Conservation (phyloP, 2,329 filamentous ascomycete genomes). For the Venturia asperata region DNA sequence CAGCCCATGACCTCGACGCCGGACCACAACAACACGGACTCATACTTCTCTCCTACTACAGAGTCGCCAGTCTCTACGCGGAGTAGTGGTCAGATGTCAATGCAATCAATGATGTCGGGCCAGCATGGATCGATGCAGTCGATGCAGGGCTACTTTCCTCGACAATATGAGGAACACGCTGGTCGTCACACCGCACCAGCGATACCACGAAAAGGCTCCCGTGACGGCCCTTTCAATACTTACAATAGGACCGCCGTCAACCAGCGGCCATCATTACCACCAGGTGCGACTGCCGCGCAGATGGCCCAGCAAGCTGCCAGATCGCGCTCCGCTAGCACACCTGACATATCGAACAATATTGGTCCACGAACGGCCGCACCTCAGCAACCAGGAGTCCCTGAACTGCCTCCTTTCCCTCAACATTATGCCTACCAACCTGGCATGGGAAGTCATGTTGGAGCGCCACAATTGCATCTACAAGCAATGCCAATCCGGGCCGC, state of each 20-base stretch:
- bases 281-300: slow-evolving; percentile 51
- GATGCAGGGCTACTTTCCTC: slow-evolving; percentile 72
- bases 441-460: slow-evolving; percentile 27
- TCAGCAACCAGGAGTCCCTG: slow-evolving; percentile 37
- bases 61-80: slow-evolving; percentile 73
- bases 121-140: slow-evolving; percentile 39
- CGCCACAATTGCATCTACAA: slow-evolving; percentile 8
- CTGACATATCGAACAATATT: slow-evolving; percentile 74
- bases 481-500: slow-evolving; percentile 53
- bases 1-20: slow-evolving; percentile 52
- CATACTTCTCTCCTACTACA: slow-evolving; percentile 84
- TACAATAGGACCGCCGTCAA: slow-evolving; percentile 54
- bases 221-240: slow-evolving; percentile 62
- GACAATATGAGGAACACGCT: slow-evolving; percentile 62
- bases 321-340: slow-evolving; percentile 87
- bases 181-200: slow-evolving; percentile 85
- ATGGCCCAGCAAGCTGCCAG: slow-evolving; percentile 53
- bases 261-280: slow-evolving; percentile 73
- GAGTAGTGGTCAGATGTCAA: slow-evolving; percentile 55
- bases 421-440: slow-evolving; percentile 51
- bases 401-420: slow-evolving; percentile 49
- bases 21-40: slow-evolving; percentile 51
- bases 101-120: slow-evolving; percentile 52
- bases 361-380: slow-evolving; percentile 51
- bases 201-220: slow-evolving; percentile 50